Base-by-base conservation (phyloP, 768 basidiomycete genomes). In the Boletus subparvulus region DNA sequence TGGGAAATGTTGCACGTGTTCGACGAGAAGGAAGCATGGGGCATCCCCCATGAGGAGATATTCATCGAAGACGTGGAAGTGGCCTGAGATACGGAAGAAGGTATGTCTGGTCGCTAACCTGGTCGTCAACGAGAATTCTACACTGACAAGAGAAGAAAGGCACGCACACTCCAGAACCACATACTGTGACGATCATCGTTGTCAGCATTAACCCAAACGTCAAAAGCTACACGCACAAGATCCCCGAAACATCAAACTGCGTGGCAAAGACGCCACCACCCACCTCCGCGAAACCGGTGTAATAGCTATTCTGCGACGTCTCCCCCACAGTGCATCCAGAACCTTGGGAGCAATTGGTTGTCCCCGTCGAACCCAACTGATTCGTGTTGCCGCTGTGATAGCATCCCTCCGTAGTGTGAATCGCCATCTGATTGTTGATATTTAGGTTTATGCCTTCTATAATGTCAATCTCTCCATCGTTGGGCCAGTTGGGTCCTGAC, bases 201-300 rank as follows among this genome's bases (percentile, higher is more conserved):
- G 24, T 65, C 46, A 65, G 48, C 6, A 40, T n/a, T 13, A 21
- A 46, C 6, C 16, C 19, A 41, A 44, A 39, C 13, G 21, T 41
- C 47, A 42, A 26, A 21, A 9, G 21, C 36, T n/a, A 37, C 33
- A 65, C 79, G 67, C 60, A 79, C 76, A 68, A 80, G 39, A 83
- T 75, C 19, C 82, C 86, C 1, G 78, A 67, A 7, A 77, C 74
- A 48, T 88, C 88, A 58, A 88, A 85, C 62, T 88, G 87, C 4
- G 85, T 78, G 3, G 87, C 87, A 70, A 77, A 92, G 1, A 86
- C 83, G 6, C 85, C 85, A 7, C 85, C 85, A n/a, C 84, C 83
- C 32, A 63, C 64, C 3, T 30, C 9, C 0, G 65, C 56, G 41
- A 73, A 73, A 21, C 60, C 55, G 6, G 47, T 35, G 3, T 41